A percentile compares a stretch with the other conserved stretches of the same genome.
These are phyloP conservation scores for Hanseniaspora hatyaiensis DNA, from an alignment of 805 yeast genomes.

Conservation along the genomic window DNA sequence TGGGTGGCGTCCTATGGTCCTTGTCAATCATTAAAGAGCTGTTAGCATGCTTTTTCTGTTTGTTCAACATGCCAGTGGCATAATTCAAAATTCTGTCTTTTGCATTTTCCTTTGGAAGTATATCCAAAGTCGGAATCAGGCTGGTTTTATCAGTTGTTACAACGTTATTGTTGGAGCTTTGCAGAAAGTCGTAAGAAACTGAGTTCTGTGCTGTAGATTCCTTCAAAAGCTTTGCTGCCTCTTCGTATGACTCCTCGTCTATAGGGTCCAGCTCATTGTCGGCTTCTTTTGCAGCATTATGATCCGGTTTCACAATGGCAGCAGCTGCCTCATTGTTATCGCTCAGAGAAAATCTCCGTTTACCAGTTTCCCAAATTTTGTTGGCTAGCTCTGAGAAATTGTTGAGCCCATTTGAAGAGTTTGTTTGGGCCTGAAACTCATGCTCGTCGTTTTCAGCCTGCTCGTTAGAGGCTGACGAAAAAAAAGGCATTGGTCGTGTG, in stretches of 20 bases:
- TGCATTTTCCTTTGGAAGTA: background rate
- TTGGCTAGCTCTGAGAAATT: background rate
- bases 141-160: constrained; percentile 2
- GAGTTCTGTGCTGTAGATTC: constrained; percentile 10
- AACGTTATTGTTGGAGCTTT: constrained; percentile 2
- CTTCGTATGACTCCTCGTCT: constrained; percentile 11
- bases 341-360: constrained; percentile 9
- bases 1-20: constrained; percentile 24
- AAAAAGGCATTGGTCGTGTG: background rate
- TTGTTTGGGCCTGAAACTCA: background rate
- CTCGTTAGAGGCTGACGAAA: background rate
- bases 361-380: constrained; percentile 9
- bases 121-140: background rate
- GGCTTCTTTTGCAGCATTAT: background rate
- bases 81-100: background rate
- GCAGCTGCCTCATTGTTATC: background rate
- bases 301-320: background rate
- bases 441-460: background rate
- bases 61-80: no score
- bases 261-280: background rate
- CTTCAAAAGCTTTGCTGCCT: constrained; percentile 6
- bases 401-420: background rate
- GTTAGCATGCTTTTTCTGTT: no score
- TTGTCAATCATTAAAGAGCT: background rate
- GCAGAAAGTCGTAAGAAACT: constrained; percentile 2